These are phyloP conservation scores for Cladophialophora carrionii DNA, from an alignment of 2,329 filamentous ascomycete genomes.

Conservation along the genomic window DNA sequence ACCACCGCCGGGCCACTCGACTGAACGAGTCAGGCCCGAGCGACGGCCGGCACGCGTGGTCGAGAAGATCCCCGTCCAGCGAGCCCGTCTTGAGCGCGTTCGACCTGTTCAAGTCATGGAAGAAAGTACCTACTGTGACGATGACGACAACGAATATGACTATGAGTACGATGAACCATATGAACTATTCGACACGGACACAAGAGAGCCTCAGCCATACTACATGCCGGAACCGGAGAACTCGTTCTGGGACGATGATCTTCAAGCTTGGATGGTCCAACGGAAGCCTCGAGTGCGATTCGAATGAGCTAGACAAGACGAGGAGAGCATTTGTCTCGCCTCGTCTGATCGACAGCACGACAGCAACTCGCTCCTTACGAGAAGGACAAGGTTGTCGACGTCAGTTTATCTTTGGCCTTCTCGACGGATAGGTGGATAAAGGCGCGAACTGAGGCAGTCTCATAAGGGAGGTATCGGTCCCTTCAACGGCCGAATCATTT, in stretches of 20 bases:
- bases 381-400: neutral
- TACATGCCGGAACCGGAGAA: conserved; percentile 22
- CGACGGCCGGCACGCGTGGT: neutral
- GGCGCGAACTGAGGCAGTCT: too few species aligned
- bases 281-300: conserved; percentile 25
- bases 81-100: neutral
- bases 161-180: conserved; percentile 2
- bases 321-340: neutral
- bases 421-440: neutral
- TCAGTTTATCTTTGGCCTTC: neutral
- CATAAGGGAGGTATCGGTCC: neutral
- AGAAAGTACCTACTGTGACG: neutral
- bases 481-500: neutral
- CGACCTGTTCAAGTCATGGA: neutral
- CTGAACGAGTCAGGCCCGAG: neutral
- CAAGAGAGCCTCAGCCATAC: conserved; percentile 6
- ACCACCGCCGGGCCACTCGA: neutral
- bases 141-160: neutral
- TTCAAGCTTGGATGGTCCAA: conserved; percentile 24
- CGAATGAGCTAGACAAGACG: neutral
- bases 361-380: neutral
- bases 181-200: neutral
- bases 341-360: neutral
- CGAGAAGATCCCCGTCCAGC: conserved; percentile 10
- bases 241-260: conserved; percentile 21